These are phyloP conservation scores for Typha latifolia DNA, from an alignment of 176 grass and related monocot genomes.

Conservation along the genomic window DNA sequence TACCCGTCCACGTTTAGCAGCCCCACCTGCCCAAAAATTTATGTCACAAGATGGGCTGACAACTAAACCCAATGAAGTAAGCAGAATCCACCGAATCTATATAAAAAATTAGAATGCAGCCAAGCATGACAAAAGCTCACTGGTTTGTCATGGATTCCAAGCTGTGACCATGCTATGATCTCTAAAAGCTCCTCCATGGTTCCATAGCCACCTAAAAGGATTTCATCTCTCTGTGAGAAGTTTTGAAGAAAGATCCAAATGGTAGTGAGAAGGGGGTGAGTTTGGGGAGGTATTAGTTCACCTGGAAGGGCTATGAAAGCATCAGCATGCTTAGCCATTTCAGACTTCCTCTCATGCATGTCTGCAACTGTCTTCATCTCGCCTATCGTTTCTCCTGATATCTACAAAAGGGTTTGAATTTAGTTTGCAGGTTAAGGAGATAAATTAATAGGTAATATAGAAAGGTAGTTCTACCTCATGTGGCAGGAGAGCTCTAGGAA, in stretches of 20 bases:
- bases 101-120: background rate
- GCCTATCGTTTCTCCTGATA: slow-evolving; percentile 53
- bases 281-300: background rate
- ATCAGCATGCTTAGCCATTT: slow-evolving; percentile 50
- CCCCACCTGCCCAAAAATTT: slow-evolving; percentile 39
- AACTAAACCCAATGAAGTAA: slow-evolving; percentile 6
- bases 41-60: background rate
- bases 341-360: slow-evolving; percentile 80
- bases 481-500: slow-evolving; percentile 45
- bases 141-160: slow-evolving; percentile 93
- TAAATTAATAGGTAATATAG: background rate
- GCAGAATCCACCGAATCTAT: background rate
- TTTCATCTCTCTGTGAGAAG: no score
- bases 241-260: no score
- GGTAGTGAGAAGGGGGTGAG: no score
- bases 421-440: background rate
- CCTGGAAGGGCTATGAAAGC: slow-evolving; percentile 78
- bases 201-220: slow-evolving; percentile 65
- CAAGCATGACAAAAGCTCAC: slow-evolving; percentile 35
- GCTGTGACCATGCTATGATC: slow-evolving; percentile 88
- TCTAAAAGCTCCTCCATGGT: slow-evolving; percentile 94
- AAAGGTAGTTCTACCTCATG: slow-evolving; percentile 25
- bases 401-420: slow-evolving; percentile 3
- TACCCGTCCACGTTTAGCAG: slow-evolving; percentile 92
- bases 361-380: slow-evolving; percentile 38